A percentile compares a stretch with the other conserved stretches of the same genome.
Evolutionary conservation across 306 rosid genomes (phyloP).

Genomic region (Begonia loranthoides): DNA sequence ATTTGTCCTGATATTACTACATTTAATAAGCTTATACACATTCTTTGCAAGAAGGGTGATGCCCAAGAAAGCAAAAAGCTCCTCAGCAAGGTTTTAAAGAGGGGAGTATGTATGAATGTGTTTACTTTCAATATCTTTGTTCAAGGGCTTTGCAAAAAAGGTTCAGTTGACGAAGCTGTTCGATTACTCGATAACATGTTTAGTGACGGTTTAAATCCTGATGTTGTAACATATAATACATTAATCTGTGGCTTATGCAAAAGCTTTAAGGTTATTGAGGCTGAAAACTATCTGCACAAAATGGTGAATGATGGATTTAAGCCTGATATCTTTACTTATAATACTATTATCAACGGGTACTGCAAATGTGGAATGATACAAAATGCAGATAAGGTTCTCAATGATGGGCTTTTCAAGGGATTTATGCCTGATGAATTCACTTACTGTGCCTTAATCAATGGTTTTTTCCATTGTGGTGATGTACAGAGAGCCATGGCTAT

Average conservation of each 20-base stretch:
- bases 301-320: conserved; percentile 71
- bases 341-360: conserved; percentile 62
- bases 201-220: conserved; percentile 53
- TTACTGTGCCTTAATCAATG: conserved; percentile 65
- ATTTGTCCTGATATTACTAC: conserved; percentile 49
- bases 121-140: conserved; percentile 71
- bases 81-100: conserved; percentile 61
- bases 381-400: conserved; percentile 52
- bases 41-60: conserved; percentile 58
- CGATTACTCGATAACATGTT: conserved; percentile 32
- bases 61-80: conserved; percentile 55
- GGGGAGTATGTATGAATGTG: conserved; percentile 65
- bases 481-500: conserved; percentile 52
- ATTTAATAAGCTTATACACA: conserved; percentile 73
- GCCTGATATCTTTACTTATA: conserved; percentile 73
- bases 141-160: conserved; percentile 62
- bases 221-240: conserved; percentile 69
- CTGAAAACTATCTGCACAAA: conserved; percentile 49
- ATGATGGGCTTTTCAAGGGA: conserved; percentile 71
- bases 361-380: conserved; percentile 67
- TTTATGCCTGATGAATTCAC: conserved; percentile 77
- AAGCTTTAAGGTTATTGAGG: conserved; percentile 40
- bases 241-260: conserved; percentile 72
- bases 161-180: conserved; percentile 36
- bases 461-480: conserved; percentile 53